A percentile compares a stretch with the other conserved stretches of the same genome.
Conservation (phyloP, 257 asterid species). For the Coffea canephora region DNA sequence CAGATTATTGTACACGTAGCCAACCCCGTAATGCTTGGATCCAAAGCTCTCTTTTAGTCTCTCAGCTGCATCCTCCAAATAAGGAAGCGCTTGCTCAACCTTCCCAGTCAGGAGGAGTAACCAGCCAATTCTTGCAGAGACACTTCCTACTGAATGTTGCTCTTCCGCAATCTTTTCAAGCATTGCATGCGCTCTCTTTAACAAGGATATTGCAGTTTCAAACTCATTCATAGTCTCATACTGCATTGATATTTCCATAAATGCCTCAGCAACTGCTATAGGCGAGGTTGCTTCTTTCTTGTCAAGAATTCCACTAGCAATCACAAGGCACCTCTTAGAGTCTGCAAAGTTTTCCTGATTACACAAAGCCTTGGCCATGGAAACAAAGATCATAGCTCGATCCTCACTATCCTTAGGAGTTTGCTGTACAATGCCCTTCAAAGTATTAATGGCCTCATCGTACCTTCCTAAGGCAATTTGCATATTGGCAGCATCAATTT, state of each 20-base stretch:
- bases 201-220: conserved; percentile 67
- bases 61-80: conserved; percentile 89
- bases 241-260: conserved; percentile 68
- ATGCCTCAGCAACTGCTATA: conserved; percentile 66
- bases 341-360: conserved; percentile 63
- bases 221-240: conserved; percentile 87
- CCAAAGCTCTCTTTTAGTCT: conserved; percentile 94
- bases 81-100: conserved; percentile 71
- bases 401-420: conserved; percentile 81
- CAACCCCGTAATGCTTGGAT: conserved; percentile 74
- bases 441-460: conserved; percentile 68
- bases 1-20: conserved; percentile 81
- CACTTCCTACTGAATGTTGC: conserved; percentile 86
- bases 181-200: conserved; percentile 58
- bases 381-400: conserved; percentile 69
- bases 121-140: conserved; percentile 92
- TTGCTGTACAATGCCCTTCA: conserved; percentile 69
- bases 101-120: conserved; percentile 70
- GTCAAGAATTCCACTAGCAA: conserved; percentile 60
- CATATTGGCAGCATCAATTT: conserved; percentile 92
- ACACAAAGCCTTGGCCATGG: conserved; percentile 84
- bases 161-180: conserved; percentile 83
- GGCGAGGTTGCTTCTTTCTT: conserved; percentile 68
- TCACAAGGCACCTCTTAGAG: conserved; percentile 74
- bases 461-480: conserved; percentile 78